These are phyloP conservation scores for Phaeoacremonium minimum DNA, from an alignment of 2,329 filamentous ascomycete species.

Conservation along the genomic window DNA sequence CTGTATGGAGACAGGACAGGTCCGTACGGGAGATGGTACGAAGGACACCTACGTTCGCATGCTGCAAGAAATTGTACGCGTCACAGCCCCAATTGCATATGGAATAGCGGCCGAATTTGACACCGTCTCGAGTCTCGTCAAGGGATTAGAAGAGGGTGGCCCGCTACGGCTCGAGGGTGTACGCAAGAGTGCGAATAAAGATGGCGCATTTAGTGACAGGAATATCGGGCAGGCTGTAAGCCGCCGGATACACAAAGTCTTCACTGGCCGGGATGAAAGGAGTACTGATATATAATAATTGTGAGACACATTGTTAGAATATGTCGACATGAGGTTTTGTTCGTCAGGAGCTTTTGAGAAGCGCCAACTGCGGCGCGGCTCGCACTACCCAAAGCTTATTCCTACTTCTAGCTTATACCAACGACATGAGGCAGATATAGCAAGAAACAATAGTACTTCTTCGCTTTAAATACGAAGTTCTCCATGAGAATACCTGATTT, in stretches of 20 bases:
- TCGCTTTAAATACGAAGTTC: no score
- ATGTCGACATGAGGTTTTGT: no score
- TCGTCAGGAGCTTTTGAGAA: no score
- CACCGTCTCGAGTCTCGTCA: slow-evolving; percentile 52
- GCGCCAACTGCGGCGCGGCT: no score
- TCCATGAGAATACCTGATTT: no score
- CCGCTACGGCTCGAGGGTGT: slow-evolving; percentile 59
- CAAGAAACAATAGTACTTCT: no score
- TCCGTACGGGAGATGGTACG: slow-evolving; percentile 62
- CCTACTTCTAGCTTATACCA: no score
- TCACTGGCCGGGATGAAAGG: slow-evolving; percentile 49
- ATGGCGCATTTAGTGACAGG: slow-evolving; percentile 51
- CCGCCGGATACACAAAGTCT: slow-evolving; percentile 54
- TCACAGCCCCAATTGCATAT: slow-evolving; percentile 69
- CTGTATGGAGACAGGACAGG: slow-evolving; percentile 76
- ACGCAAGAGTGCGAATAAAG: slow-evolving; percentile 49
- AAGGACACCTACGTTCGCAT: slow-evolving; percentile 68
- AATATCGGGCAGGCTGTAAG: slow-evolving; percentile 55
- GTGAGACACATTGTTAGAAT: no score
- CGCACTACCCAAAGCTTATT: no score
- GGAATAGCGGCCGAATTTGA: slow-evolving; percentile 61
- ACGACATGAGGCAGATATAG: no score
- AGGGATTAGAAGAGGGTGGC: slow-evolving; percentile 54
- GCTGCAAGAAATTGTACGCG: slow-evolving; percentile 69
- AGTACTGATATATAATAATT: slow-evolving; percentile 54